Conservation (phyloP, 257 asterid species). For the Solanum piurae region DNA sequence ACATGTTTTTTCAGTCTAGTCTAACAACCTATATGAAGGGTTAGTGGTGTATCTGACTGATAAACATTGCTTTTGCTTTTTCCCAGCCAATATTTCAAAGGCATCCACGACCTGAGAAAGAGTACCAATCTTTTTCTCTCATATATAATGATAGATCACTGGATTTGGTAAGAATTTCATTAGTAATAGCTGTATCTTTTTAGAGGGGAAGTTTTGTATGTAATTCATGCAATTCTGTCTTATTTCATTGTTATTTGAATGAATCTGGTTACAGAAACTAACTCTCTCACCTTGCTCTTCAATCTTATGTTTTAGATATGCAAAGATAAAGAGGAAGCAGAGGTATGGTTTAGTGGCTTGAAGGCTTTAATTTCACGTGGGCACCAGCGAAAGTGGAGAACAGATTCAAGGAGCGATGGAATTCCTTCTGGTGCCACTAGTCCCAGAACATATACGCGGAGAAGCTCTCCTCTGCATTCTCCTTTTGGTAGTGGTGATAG, state of each 20-base stretch:
- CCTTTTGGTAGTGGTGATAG: constrained; percentile 69
- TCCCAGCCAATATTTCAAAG: constrained; percentile 86
- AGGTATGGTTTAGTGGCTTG: constrained; percentile 94
- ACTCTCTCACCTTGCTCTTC: neutral
- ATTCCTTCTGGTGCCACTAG: constrained; percentile 83
- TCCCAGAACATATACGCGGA: constrained; percentile 69
- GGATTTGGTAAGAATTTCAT: constrained; percentile 61
- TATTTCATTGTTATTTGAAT: neutral
- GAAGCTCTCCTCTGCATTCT: constrained; percentile 83
- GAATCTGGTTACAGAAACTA: constrained; percentile 2
- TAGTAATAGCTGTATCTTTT: neutral
- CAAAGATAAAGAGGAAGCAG: constrained; percentile 97
- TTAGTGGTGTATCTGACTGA: neutral
- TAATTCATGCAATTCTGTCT: neutral
- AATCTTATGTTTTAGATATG: constrained; percentile 50
- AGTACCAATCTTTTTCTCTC: constrained; percentile 88
- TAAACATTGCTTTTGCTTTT: constrained; percentile 10
- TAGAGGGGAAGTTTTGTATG: neutral
- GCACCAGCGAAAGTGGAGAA: constrained; percentile 79
- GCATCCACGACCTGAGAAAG: constrained; percentile 91
- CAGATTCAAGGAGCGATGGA: constrained; percentile 84
- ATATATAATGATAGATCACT: constrained; percentile 86
- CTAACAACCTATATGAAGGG: neutral
- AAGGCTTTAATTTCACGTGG: constrained; percentile 80
- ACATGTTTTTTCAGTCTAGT: neutral